Percentiles rank a stretch among this genome's conserved stretches.
Evolutionary conservation across 2,329 filamentous ascomycete genomes (phyloP).

Genomic region (Elsinoe arachidis): DNA sequence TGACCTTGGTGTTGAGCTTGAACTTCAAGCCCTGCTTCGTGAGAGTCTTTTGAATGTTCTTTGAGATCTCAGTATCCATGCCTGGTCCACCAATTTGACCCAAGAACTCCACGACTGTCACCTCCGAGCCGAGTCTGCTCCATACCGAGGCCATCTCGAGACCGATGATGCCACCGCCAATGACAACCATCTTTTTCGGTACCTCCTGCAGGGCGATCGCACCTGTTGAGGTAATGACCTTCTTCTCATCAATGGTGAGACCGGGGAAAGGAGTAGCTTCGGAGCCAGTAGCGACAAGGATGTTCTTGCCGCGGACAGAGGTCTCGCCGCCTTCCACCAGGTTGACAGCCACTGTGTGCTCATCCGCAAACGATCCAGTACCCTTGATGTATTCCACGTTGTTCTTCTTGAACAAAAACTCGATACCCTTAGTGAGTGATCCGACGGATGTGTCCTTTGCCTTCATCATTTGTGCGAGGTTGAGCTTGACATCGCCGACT

Average conservation of each 20-base stretch:
- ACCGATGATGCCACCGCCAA: conserved; percentile 97
- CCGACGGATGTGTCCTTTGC: conserved; percentile 88
- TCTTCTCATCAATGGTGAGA: conserved; percentile 93
- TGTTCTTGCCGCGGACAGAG: conserved; percentile 84
- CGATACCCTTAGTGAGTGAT: conserved; percentile 90
- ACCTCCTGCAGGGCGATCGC: conserved; percentile 83
- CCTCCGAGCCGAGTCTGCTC: conserved; percentile 86
- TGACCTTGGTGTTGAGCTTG: conserved; percentile 94
- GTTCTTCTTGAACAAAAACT: conserved; percentile 99
- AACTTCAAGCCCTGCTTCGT: conserved; percentile 97
- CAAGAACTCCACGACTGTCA: conserved; percentile 95
- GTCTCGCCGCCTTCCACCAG: conserved; percentile 88
- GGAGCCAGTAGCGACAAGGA: conserved; percentile 91
- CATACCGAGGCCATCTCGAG: conserved; percentile 97
- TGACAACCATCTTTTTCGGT: conserved; percentile 93
- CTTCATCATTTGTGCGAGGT: conserved; percentile 94
- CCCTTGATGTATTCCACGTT: conserved; percentile 97
- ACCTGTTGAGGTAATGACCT: conserved; percentile 91
- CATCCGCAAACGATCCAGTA: conserved; percentile 73
- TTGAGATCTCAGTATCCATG: conserved; percentile 92
- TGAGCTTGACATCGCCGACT: conserved; percentile 93
- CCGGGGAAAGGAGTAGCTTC: conserved; percentile 96
- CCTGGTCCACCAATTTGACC: conserved; percentile 94
- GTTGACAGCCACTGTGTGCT: conserved; percentile 85
- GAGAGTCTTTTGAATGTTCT: conserved; percentile 83